These are phyloP conservation scores for Artomyces pyxidatus DNA, from an alignment of 768 basidiomycete genomes.

Conservation along the genomic window DNA sequence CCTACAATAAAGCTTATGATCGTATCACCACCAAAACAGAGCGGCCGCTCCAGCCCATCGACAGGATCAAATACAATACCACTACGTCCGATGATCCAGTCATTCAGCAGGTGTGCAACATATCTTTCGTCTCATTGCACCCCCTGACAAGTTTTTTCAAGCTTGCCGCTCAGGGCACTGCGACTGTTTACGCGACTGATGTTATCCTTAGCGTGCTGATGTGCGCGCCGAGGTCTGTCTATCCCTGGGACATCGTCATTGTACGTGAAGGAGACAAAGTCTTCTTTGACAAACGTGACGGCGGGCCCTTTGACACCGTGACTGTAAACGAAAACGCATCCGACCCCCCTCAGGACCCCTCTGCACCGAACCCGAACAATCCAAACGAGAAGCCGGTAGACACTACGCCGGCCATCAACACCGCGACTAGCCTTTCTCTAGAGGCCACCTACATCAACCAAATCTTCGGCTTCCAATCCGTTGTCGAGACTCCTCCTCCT, in stretches of 20 bases:
- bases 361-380: constrained; percentile 72
- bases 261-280: constrained; percentile 87
- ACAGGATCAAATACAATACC: constrained; percentile 94
- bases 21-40: constrained; percentile 92
- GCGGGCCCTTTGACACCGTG: constrained; percentile 93
- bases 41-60: constrained; percentile 82
- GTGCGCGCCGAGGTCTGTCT: constrained; percentile 91
- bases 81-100: constrained; percentile 98
- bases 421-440: constrained; percentile 85
- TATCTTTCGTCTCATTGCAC: constrained; percentile 7
- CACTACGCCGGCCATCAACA: constrained; percentile 75
- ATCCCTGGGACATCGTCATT: constrained; percentile 98
- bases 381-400: constrained; percentile 67
- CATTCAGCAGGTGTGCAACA: constrained; percentile 66
- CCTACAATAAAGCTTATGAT: constrained; percentile 93
- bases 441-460: constrained; percentile 99
- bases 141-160: constrained; percentile 23
- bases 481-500: constrained; percentile 58
- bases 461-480: constrained; percentile 96
- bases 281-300: constrained; percentile 96
- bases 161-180: constrained; percentile 75
- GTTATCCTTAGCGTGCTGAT: constrained; percentile 92
- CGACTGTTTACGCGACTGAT: constrained; percentile 90
- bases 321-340: constrained; percentile 98
- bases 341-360: constrained; percentile 83